Base-by-base conservation (phyloP, 2,329 filamentous ascomycete species). In the Daldinia eschscholtzii region DNA sequence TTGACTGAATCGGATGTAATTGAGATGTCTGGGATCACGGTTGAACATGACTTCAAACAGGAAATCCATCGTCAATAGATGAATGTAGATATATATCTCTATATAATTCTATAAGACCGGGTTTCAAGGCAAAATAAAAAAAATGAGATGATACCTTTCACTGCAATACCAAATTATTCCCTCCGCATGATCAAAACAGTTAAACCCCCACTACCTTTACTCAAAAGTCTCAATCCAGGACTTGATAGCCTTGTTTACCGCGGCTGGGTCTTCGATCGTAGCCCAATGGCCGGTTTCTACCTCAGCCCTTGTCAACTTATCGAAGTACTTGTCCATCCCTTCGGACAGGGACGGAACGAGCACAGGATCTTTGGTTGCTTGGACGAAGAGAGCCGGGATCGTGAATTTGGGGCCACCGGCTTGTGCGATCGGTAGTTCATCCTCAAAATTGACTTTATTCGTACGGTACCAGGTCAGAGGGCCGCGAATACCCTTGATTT, bases 391-490 rank as follows among this genome's bases (percentile, higher is more conserved):
- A 2, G 85, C 82, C 0, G 89, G 88, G 63, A 84, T 78, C 4
- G 83, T 79, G 28, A 87, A 82, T 15, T 76, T 81, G 9, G 63
- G 69, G 64, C 59, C 61, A 4, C 65, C 63, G 2, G 63, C 59
- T 33, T 60, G 15, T 1, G 86, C 82, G 15, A 52, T 18, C 6
- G 46, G 26, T 9, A 74, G 74, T 53, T 93, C 91, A 55, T 93
- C 89, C 64, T 90, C 83, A 76, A 83, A 90, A 74, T 92, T 93
- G 44, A 87, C 80, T 73, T 87, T 81, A 4, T 85, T 82, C 1
- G 83, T 88, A 23, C 89, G 86, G 76, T 93, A 93, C 89, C 89
- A 92, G 76, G 89, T 91, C 48, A 90, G 79, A 1, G 89, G 89
- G 9, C 89, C 89, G 69, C 88, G 84, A 53, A 93, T 79, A 4